Evolutionary conservation across 106 monocot species (phyloP).

Genomic region (Dioscorea dumetorum): DNA sequence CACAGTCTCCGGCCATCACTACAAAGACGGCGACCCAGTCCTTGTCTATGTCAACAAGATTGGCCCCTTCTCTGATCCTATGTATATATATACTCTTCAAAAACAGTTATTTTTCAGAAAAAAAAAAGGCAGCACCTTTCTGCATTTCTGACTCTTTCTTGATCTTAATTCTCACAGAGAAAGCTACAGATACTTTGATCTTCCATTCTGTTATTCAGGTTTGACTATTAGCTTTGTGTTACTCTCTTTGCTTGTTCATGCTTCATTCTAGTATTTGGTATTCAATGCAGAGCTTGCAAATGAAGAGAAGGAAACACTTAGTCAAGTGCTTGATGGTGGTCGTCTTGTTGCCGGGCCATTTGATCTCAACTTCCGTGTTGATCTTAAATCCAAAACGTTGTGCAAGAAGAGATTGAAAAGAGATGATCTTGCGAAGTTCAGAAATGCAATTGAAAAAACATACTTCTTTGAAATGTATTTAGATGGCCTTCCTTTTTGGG

Average conservation of each 20-base stretch:
- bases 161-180: conserved; percentile 13
- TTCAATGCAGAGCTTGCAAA: conserved; percentile 18
- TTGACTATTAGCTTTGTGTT: conserved; percentile 1
- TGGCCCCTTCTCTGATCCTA: not conserved
- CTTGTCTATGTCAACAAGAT: not conserved
- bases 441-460: conserved; percentile 36
- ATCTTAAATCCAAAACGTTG: conserved; percentile 24
- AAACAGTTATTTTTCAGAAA: not conserved
- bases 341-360: conserved; percentile 42
- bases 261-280: not conserved
- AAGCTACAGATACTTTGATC: conserved; percentile 29
- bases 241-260: not conserved
- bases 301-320: conserved; percentile 38
- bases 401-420: conserved; percentile 28
- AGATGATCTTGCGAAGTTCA: conserved; percentile 37
- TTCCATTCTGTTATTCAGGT: conserved; percentile 44
- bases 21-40: not conserved
- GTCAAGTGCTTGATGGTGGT: conserved; percentile 49
- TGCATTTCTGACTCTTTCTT: not conserved
- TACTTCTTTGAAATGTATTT: conserved; percentile 59
- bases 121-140: not conserved
- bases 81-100: not conserved
- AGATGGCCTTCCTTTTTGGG: conserved; percentile 51
- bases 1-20: not conserved
- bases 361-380: conserved; percentile 35